A percentile compares a stretch with the other conserved stretches of the same genome.
phyloP scores from a whole-genome alignment of 2,329 filamentous ascomycete species.

The Emergomyces africanus region DNA sequence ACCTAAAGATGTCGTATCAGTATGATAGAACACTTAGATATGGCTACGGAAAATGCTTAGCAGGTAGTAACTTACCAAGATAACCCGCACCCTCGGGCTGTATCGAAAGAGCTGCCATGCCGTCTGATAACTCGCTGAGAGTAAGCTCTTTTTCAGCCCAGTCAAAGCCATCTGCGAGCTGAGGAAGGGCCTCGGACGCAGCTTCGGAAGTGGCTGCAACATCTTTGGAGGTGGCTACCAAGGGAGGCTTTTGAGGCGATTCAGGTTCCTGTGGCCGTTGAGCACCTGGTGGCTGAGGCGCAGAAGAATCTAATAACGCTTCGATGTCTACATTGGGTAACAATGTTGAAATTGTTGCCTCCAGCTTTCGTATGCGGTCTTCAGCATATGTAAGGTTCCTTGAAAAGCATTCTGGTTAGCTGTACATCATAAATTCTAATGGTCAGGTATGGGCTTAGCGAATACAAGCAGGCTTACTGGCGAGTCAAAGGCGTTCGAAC shows the following conservation, averaged over 20 bases:
- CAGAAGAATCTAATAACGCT: slow-evolving; percentile 19
- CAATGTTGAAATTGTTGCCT: slow-evolving; percentile 12
- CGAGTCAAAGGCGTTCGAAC: slow-evolving; percentile 30
- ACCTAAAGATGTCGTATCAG: slow-evolving; percentile 12
- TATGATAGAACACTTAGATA: not conserved
- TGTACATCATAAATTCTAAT: not conserved
- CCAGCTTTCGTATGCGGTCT: slow-evolving; percentile 4
- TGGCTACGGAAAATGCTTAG: not conserved
- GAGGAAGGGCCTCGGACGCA: not conserved
- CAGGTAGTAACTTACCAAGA: slow-evolving; percentile 18
- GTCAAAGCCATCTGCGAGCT: slow-evolving; percentile 15
- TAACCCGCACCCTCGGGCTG: slow-evolving; percentile 29
- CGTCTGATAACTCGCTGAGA: slow-evolving; percentile 26
- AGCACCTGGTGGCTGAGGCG: slow-evolving; percentile 32
- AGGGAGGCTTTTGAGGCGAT: not conserved
- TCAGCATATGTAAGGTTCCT: slow-evolving; percentile 11
- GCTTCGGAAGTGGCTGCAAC: not conserved
- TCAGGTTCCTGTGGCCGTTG: not conserved
- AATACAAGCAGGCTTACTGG: slow-evolving; percentile 19
- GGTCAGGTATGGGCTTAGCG: not conserved
- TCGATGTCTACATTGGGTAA: slow-evolving; percentile 21
- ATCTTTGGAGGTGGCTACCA: not conserved
- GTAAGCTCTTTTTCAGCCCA: slow-evolving; percentile 29
- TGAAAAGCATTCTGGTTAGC: not conserved
- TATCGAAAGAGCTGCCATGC: slow-evolving; percentile 23